Percentiles rank a stretch among this genome's conserved stretches.
Evolutionary conservation across 371 early-diverging fungal genomes (phyloP).

Genomic region (Dentiscutata heterogama): DNA sequence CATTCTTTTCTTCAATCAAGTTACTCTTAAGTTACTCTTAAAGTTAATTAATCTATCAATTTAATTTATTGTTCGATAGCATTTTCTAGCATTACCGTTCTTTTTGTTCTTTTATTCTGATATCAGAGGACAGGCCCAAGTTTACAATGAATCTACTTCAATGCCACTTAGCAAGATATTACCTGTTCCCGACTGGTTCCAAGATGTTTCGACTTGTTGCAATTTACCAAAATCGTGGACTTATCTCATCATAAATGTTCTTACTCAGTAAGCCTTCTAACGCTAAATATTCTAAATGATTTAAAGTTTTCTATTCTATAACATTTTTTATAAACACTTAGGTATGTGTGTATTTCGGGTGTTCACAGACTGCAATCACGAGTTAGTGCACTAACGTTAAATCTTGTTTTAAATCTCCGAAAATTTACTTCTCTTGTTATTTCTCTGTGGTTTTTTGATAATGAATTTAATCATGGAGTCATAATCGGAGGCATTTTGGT

Average conservation of each 20-base stretch:
- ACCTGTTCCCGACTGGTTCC: constrained; percentile 49
- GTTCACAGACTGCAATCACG: constrained; percentile 86
- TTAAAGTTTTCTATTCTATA: not conserved
- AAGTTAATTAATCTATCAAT: not conserved
- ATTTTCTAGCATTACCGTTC: constrained; percentile 82
- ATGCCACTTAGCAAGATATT: constrained; percentile 56
- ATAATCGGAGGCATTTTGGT: constrained; percentile 77
- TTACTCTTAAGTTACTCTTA: not conserved
- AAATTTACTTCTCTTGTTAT: constrained; percentile 85
- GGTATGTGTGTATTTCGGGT: constrained; percentile 86
- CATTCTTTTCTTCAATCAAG: not conserved
- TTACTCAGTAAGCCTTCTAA: constrained; percentile 76
- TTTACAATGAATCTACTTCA: constrained; percentile 64
- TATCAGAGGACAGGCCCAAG: constrained; percentile 62
- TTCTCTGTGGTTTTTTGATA: constrained; percentile 87
- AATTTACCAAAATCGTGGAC: constrained; percentile 75
- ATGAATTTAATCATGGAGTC: constrained; percentile 74
- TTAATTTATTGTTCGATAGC: constrained; percentile 57
- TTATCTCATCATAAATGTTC: constrained; percentile 71
- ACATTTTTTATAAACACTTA: constrained; percentile 36
- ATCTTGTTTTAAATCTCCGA: constrained; percentile 86
- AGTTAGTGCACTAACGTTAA: constrained; percentile 83
- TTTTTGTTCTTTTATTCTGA: constrained; percentile 78
- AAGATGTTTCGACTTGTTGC: constrained; percentile 50
- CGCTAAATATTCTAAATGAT: constrained; percentile 12